Conservation (phyloP, 371 early-diverging fungal genomes). For the Rhizopus microsporus region DNA sequence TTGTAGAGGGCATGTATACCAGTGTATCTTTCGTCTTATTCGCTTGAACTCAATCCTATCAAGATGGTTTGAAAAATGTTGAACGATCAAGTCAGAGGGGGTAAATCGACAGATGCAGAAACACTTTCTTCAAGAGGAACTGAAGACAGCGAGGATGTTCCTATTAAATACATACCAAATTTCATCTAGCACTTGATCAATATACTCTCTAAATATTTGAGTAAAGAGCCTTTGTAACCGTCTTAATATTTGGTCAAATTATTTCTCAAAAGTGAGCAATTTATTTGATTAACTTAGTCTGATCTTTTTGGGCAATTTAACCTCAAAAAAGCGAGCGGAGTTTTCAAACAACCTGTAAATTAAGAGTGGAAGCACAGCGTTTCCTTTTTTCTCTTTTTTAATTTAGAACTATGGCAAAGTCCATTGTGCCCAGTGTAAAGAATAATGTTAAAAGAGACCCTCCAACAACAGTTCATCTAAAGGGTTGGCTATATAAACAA, state of each 20-base stretch:
- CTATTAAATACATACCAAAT: too few relatives aligned
- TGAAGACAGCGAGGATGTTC: too few relatives aligned
- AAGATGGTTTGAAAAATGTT: too few relatives aligned
- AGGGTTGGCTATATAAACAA: constrained; percentile 47
- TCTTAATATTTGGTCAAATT: constrained; percentile 2
- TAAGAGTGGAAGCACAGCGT: not conserved
- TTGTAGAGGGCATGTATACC: too few relatives aligned
- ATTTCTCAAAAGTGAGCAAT: not conserved
- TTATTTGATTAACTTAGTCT: not conserved
- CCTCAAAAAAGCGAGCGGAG: constrained; percentile 1
- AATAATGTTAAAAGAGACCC: constrained; percentile 8
- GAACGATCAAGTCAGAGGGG: too few relatives aligned
- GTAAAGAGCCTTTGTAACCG: constrained; percentile 3
- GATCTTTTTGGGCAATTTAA: constrained; percentile 2
- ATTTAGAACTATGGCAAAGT: constrained; percentile 1
- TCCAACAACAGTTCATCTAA: constrained; percentile 11
- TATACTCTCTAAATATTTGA: not conserved
- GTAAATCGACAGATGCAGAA: too few relatives aligned
- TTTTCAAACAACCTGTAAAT: not conserved
- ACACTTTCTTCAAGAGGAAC: too few relatives aligned
- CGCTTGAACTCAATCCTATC: too few relatives aligned
- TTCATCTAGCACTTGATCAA: not conserved
- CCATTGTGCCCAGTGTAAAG: constrained; percentile 19
- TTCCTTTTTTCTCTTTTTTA: not conserved
- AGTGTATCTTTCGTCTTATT: too few relatives aligned